Evolutionary conservation across 306 rosid species (phyloP).

Genomic region (Albizia julibrissin): DNA sequence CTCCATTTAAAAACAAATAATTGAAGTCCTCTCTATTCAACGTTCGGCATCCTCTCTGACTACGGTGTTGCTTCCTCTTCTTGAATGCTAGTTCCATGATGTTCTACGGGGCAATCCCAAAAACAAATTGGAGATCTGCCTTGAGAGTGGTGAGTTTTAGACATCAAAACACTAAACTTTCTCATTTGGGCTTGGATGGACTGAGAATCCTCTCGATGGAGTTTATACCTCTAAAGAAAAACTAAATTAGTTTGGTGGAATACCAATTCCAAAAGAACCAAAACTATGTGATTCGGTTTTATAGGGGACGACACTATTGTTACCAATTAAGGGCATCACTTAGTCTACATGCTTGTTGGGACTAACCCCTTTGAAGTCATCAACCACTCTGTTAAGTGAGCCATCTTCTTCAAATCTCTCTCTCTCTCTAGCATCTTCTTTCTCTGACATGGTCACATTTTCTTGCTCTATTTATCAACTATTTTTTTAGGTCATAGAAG

Average conservation of each 20-base stretch:
- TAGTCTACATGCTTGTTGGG: slow-evolving; percentile 88
- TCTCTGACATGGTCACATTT: background rate
- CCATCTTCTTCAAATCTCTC: background rate
- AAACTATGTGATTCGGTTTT: slow-evolving; percentile 38
- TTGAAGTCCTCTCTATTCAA: no score
- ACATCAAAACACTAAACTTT: slow-evolving; percentile 1
- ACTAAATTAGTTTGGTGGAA: slow-evolving; percentile 25
- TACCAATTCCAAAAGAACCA: no score
- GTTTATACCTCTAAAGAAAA: no score
- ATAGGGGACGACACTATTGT: no score
- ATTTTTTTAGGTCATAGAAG: slow-evolving; percentile 31
- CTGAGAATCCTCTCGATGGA: slow-evolving; percentile 22
- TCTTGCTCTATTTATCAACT: background rate
- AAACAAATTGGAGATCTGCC: slow-evolving; percentile 83
- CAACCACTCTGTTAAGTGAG: slow-evolving; percentile 85
- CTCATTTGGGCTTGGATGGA: background rate
- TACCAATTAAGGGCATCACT: no score
- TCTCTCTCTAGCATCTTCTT: background rate
- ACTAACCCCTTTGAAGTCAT: slow-evolving; percentile 91
- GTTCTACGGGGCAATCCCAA: slow-evolving; percentile 90
- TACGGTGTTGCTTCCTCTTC: slow-evolving; percentile 87
- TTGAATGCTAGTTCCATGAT: slow-evolving; percentile 88
- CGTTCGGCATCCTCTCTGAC: no score
- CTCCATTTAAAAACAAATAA: no score
- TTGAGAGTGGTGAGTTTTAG: slow-evolving; percentile 88